Evolutionary conservation across 768 basidiomycete species (phyloP), one percentile per base, ranked within the genome.

Genomic region (Agrocybe praecox): DNA sequence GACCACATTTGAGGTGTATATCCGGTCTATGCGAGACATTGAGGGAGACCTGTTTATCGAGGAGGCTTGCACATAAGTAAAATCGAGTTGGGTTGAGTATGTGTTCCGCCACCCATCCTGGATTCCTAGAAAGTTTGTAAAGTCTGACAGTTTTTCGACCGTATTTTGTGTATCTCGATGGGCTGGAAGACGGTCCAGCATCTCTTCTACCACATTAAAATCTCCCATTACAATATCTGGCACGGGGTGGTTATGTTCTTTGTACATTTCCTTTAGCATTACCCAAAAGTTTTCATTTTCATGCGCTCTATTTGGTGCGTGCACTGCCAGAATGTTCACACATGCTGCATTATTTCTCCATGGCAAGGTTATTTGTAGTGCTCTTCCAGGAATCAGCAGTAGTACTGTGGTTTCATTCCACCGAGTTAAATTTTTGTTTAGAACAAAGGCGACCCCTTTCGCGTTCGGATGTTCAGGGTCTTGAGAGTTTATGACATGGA

Each of bases 171-270:
- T 15, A 33, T 79, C 74, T 0, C 15, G 1, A 0, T 58, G 54
- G 0, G 55, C 29, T 1, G 78, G 78, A 0, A 74, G 36, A 0
- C 74, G 9, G 53, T 81, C 79, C 0, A 80, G 52, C 0, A 55
- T 18, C 1, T 76, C 72, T 52, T 81, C 76, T 0, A 74, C 71
- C 1, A 80, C 29, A 58, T 83, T 81, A 42, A 74, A 74, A 54
- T 83, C 78, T 0, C 79, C 78, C 0, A 72, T 26, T 48, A 82
- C 56, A 0, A 77, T 14, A 26, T 79, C 70, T 2, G 69, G 72
- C 44, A 50, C 60, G 6, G 55, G 55, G 2, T 12, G 23, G 36
- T 33, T 24, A 11, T 34, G 2, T 1, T 14, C 4, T 1, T 26
- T 21, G 8, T 32, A 49, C 14, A 32, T n/a, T 2, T 46, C 23